Percentiles rank a stretch among this genome's conserved stretches.
phyloP scores from a whole-genome alignment of 208 protist genomes.

The Leishmania major region DNA sequence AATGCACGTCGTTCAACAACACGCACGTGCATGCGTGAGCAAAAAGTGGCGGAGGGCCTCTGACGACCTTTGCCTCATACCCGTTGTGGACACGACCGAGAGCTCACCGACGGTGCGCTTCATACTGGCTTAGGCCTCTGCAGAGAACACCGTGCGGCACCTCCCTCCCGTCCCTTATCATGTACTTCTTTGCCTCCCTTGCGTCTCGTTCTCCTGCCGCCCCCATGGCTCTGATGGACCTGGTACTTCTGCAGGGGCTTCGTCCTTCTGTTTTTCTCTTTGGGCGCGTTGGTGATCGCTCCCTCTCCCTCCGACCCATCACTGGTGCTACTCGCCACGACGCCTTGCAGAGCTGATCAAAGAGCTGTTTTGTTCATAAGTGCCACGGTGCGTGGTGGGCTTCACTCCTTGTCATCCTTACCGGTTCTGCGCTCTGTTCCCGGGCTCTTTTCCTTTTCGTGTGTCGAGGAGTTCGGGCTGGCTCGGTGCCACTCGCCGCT shows the following conservation, averaged over 20 bases:
- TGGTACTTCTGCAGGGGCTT: neutral
- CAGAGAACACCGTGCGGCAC: neutral
- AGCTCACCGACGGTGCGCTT: neutral
- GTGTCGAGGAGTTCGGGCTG: neutral
- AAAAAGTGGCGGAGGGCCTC: neutral
- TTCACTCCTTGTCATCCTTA: neutral
- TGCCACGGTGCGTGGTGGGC: neutral
- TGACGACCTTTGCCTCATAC: neutral
- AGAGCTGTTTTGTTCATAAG: neutral
- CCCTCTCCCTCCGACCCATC: neutral
- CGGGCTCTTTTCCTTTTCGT: neutral
- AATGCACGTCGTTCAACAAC: neutral
- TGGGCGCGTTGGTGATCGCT: neutral
- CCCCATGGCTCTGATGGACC: neutral
- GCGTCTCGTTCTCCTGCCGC: neutral
- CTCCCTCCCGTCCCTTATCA: neutral
- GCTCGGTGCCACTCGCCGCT: neutral
- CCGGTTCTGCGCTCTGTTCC: neutral
- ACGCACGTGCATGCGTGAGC: neutral
- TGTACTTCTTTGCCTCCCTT: neutral
- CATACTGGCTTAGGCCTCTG: too few relatives aligned
- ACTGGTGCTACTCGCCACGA: neutral
- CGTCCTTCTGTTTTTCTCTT: neutral
- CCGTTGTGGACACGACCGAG: neutral
- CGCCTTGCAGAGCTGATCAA: neutral